These are phyloP conservation scores for Ilyonectria robusta DNA, from an alignment of 2,329 filamentous ascomycete species.

Conservation along the genomic window DNA sequence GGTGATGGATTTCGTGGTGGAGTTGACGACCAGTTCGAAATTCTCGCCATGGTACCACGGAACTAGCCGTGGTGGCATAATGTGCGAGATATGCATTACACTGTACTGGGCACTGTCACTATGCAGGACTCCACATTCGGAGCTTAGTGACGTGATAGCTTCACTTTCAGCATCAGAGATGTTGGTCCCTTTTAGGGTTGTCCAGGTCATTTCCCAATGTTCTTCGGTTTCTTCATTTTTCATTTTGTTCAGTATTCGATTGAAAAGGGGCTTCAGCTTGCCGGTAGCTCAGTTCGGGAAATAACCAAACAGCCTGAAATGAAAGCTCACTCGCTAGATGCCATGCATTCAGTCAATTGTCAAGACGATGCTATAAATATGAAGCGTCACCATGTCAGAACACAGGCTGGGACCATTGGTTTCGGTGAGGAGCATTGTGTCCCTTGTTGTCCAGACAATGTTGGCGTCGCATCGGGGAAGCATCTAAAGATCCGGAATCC, in stretches of 20 bases:
- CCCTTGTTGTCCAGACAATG: slow-evolving; percentile 3
- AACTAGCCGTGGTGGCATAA: slow-evolving; percentile 34
- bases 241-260: not conserved
- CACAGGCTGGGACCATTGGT: not conserved
- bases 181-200: not conserved
- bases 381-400: not conserved
- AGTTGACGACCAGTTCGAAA: slow-evolving; percentile 45
- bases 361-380: not conserved
- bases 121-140: not conserved
- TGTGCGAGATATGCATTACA: slow-evolving; percentile 20
- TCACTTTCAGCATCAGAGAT: slow-evolving; percentile 4
- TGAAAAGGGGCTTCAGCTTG: not conserved
- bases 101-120: slow-evolving; percentile 32
- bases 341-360: not conserved
- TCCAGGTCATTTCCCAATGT: not conserved
- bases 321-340: not conserved
- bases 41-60: slow-evolving; percentile 43
- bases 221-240: not conserved
- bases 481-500: slow-evolving; percentile 14
- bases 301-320: not conserved
- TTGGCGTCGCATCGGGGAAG: slow-evolving; percentile 7
- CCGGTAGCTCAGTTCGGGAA: not conserved
- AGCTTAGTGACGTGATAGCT: slow-evolving; percentile 13
- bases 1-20: slow-evolving; percentile 44
- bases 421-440: not conserved